A percentile compares a stretch with the other conserved stretches of the same genome.
Evolutionary conservation across 129 eudicot genomes (phyloP).

Genomic region (Deinandra increscens): DNA sequence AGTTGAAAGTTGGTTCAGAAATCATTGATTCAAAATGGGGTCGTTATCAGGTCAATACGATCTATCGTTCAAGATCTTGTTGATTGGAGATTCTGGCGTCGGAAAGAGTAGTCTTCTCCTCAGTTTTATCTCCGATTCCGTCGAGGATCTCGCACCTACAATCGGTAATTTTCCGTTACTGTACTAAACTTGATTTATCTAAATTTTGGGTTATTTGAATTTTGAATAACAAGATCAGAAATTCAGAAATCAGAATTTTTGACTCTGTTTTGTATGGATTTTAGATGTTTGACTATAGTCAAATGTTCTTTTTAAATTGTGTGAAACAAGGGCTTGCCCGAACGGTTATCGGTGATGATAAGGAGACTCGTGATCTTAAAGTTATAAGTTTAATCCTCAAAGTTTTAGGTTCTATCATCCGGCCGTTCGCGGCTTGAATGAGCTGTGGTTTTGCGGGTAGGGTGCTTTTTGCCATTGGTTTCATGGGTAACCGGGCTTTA

Average conservation of each 20-base stretch:
- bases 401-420: too few relatives aligned
- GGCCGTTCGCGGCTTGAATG: too few relatives aligned
- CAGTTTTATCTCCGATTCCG: conserved; percentile 64
- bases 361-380: too few relatives aligned
- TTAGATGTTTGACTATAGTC: not conserved
- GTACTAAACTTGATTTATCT: not conserved
- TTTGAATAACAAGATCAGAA: too few relatives aligned
- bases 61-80: conserved; percentile 85
- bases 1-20: not conserved
- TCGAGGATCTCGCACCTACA: conserved; percentile 77
- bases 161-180: conserved; percentile 45
- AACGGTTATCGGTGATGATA: too few relatives aligned
- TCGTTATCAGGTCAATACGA: conserved; percentile 69
- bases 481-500: too few relatives aligned
- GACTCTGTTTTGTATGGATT: conserved; percentile 3
- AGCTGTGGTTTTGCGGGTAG: too few relatives aligned
- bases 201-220: not conserved
- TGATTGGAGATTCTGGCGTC: conserved; percentile 97
- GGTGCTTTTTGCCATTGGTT: too few relatives aligned
- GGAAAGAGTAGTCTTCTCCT: conserved; percentile 93
- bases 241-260: too few relatives aligned
- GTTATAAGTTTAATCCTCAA: too few relatives aligned
- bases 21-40: conserved; percentile 42
- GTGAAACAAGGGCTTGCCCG: too few relatives aligned
- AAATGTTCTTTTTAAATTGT: not conserved